Evolutionary conservation across 1,139 yeast species (phyloP), one percentile per base, ranked within the genome.

Genomic region (Hyphopichia fennica): DNA sequence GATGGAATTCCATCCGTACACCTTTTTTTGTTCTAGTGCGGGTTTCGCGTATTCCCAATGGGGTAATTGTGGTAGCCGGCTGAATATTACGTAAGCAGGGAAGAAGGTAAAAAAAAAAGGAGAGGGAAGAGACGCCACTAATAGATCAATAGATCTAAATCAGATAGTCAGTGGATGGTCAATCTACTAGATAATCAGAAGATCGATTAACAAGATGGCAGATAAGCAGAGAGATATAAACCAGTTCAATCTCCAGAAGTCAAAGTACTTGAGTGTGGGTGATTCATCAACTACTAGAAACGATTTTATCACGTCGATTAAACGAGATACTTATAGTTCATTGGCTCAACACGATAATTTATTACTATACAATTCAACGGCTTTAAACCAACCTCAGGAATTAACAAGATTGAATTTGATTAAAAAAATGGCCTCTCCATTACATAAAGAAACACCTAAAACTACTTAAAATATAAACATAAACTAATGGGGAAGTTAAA

Each of bases 281-380:
- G 74, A 82, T 53, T 70, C 89, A 1, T 85, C 83, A 40, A 86
- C 91, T 0, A 69, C 84, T 2, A 35, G 80, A 67, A 56, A 69
- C 60, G 63, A 65, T 52, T 69, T 67, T 41, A 32, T 55, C 13
- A 60, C 74, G 9, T 86, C 86, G 48, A 75, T 87, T 1, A 82
- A 81, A 40, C 69, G 87, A 49, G 98, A 95, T 58, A 81, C 95
- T 1, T 81, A 83, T 49, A 78, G 89, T 2, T 75, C 87, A 15
- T 62, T 88, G 40, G 77, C 82, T 20, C 85, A 87, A 22, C 96
- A 91, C 59, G 81, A 83, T 15, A 77, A 80, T 3, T 48, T 85
- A 42, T 60, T 88, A 36, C 79, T 81, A 48, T 87, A 87, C 55
- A 71, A 84, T 41, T 69, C 95, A n/a, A 57, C 86, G 8, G 87